These are phyloP conservation scores for Sporothrix brasiliensis DNA, from an alignment of 2,329 filamentous ascomycete species.

Conservation along the genomic window DNA sequence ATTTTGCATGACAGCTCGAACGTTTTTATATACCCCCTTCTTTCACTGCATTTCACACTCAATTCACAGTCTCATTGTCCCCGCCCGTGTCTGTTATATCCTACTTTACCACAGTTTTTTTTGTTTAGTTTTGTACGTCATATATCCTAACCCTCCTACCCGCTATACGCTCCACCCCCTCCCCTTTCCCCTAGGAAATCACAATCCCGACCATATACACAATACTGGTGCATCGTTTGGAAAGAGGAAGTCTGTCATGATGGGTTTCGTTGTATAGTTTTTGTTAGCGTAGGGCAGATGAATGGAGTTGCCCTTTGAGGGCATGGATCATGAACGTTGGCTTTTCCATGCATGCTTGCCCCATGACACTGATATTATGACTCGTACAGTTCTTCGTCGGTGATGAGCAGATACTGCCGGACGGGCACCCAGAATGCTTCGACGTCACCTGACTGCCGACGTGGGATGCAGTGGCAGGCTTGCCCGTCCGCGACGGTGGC, in stretches of 20 bases:
- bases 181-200: neutral
- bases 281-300: slow-evolving; percentile 24
- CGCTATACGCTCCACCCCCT: neutral
- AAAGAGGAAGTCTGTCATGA: neutral
- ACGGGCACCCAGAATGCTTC: slow-evolving; percentile 28
- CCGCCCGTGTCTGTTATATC: neutral
- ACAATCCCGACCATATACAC: neutral
- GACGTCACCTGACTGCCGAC: neutral
- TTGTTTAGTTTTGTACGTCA: neutral
- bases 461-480: neutral
- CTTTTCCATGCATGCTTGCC: neutral
- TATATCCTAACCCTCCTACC: neutral
- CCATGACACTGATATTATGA: neutral
- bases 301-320: slow-evolving; percentile 13
- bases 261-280: slow-evolving; percentile 17
- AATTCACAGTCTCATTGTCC: neutral
- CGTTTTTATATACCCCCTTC: slow-evolving; percentile 33
- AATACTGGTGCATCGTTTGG: slow-evolving; percentile 18
- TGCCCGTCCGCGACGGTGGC: neutral
- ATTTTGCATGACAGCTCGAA: neutral
- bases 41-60: slow-evolving; percentile 12
- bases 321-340: slow-evolving; percentile 1
- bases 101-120: slow-evolving; percentile 14
- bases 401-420: slow-evolving; percentile 24
- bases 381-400: slow-evolving; percentile 30